Base-by-base conservation (phyloP, 1,284 basidiomycete species). In the Mycosarcoma mackinlayi region DNA sequence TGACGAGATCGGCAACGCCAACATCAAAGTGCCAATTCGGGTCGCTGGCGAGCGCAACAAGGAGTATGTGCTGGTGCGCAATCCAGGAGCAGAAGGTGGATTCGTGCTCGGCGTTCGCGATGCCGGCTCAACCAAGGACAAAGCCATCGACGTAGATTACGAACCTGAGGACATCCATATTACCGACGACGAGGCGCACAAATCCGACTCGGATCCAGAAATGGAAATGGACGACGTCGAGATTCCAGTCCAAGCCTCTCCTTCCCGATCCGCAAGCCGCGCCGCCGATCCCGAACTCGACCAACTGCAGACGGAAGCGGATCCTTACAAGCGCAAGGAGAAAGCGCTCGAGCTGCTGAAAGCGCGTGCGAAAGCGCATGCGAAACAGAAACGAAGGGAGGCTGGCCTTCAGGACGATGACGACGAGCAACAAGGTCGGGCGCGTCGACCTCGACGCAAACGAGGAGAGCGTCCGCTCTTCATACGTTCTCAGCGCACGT, bases 1-100 rank as follows among this genome's bases (percentile, higher is more conserved):
- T 3, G 94, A 98, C 59, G 84, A 92, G 69, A 93, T 98, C 50
- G 93, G 93, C 51, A 91, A 90, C 74, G 91, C 93, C 0, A 84
- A 86, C 55, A 88, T 93, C 80, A 87, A 96, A 46, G 89, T 90
- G 1, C 95, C 97, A 47, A 93, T 94, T 24, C 88, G 95, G 21
- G 92, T 99, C 59, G 95, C 95, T 0, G 93, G 93, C 65, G 93
- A 96, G 84, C 86, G 95, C 53, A 98, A 97, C 79, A 90, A 89
- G 78, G 90, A 97, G 83, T 99, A 99, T 83, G 86, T 98, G 6
- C 86, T 99, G 39, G 87, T 98, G 45, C 94, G 94, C 85, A 94
- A 94, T 30, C 90, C 92, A 76, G 73, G 69, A 6, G 88, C 89
- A 27, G 89, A 89, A 27, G 93, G 93, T 2, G 96, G 96, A 0